These are phyloP conservation scores for Chaetomium sp. DNA, from an alignment of 2,329 filamentous ascomycete genomes.

Conservation along the genomic window DNA sequence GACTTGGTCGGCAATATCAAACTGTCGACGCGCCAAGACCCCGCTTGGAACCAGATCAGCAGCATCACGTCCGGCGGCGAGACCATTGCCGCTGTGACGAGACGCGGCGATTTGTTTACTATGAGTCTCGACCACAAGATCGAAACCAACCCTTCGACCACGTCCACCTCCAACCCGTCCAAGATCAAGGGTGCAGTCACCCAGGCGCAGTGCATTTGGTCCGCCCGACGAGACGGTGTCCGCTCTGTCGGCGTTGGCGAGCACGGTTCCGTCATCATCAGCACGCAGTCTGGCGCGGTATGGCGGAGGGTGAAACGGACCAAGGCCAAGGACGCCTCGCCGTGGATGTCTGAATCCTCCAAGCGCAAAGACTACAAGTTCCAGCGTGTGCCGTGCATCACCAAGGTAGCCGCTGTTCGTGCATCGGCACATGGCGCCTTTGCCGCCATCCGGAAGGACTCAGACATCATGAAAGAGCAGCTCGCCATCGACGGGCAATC, in stretches of 20 bases:
- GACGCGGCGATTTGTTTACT: slow-evolving; percentile 80
- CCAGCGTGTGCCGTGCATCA: slow-evolving; percentile 80
- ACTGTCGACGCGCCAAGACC: slow-evolving; percentile 58
- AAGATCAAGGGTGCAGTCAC: slow-evolving; percentile 83
- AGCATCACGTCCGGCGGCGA: slow-evolving; percentile 81
- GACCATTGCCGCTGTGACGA: slow-evolving; percentile 83
- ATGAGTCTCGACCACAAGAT: slow-evolving; percentile 65
- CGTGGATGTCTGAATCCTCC: slow-evolving; percentile 40
- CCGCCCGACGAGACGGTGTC: slow-evolving; percentile 77
- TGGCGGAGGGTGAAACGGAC: slow-evolving; percentile 81
- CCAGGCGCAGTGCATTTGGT: slow-evolving; percentile 77
- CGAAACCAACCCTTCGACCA: slow-evolving; percentile 52
- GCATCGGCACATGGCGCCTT: slow-evolving; percentile 89
- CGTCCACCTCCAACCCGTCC: slow-evolving; percentile 84
- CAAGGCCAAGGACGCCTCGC: slow-evolving; percentile 65
- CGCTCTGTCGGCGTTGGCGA: slow-evolving; percentile 83
- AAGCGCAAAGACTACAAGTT: slow-evolving; percentile 92
- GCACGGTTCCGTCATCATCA: slow-evolving; percentile 90
- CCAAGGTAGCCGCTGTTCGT: slow-evolving; percentile 73
- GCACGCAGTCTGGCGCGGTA: slow-evolving; percentile 84
- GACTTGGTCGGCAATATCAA: slow-evolving; percentile 64
- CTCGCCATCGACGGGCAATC: slow-evolving; percentile 60
- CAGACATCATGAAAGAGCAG: slow-evolving; percentile 67
- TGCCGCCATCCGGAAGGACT: slow-evolving; percentile 78
- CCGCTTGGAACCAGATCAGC: slow-evolving; percentile 59